These are phyloP conservation scores for Tricholomella constricta DNA, from an alignment of 768 basidiomycete genomes.

Conservation along the genomic window DNA sequence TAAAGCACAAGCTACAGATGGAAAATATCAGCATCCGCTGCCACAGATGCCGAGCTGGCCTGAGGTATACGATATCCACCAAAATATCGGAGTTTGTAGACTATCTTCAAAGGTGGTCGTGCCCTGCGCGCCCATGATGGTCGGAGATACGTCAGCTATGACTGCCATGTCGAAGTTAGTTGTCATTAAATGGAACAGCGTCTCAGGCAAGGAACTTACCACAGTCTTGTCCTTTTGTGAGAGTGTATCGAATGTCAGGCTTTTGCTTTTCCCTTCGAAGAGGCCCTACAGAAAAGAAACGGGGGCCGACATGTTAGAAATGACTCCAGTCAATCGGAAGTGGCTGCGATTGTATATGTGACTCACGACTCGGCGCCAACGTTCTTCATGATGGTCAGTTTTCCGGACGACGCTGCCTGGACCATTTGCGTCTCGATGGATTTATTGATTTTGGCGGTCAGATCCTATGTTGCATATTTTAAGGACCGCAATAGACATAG, in stretches of 20 bases:
- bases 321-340: neutral
- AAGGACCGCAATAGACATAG: neutral
- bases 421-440: slow-evolving; percentile 94
- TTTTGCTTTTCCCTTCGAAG: slow-evolving; percentile 21
- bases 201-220: slow-evolving; percentile 1
- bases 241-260: slow-evolving; percentile 7
- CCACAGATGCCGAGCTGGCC: neutral
- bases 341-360: neutral
- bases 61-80: neutral
- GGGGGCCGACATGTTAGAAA: neutral
- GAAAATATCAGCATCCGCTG: neutral
- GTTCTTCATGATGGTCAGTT: slow-evolving; percentile 91
- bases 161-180: neutral
- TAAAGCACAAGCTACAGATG: neutral
- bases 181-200: neutral
- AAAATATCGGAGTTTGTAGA: neutral
- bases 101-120: neutral
- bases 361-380: slow-evolving; percentile 46
- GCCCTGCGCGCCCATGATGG: slow-evolving; percentile 3
- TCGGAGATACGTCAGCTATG: neutral
- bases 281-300: slow-evolving; percentile 7
- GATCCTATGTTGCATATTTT: slow-evolving; percentile 46
- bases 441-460: slow-evolving; percentile 89
- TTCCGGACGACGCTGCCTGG: slow-evolving; percentile 83
- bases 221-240: neutral